Percentiles rank a stretch among this genome's conserved stretches.
phyloP scores from a whole-genome alignment of 2,329 filamentous ascomycete genomes.

The Cercospora nicotianae region DNA sequence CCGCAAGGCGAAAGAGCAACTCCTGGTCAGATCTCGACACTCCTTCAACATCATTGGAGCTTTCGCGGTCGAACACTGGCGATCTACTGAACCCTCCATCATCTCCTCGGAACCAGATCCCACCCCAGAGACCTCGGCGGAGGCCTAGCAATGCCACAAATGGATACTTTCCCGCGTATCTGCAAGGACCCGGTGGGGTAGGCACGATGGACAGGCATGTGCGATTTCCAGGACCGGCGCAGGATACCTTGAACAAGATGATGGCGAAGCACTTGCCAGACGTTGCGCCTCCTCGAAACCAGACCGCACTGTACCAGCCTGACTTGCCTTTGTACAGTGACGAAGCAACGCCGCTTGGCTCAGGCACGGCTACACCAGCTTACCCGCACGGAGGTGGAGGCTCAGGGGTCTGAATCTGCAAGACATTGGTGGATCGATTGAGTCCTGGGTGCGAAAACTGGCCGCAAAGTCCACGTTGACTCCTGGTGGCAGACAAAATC shows the following conservation, averaged over 20 bases:
- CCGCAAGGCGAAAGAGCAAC: slow-evolving; percentile 80
- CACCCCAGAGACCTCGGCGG: slow-evolving; percentile 43
- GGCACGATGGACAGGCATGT: slow-evolving; percentile 74
- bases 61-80: slow-evolving; percentile 50
- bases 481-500: slow-evolving; percentile 13
- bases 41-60: slow-evolving; percentile 65
- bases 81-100: slow-evolving; percentile 34
- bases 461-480: slow-evolving; percentile 58
- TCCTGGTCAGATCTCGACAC: slow-evolving; percentile 63
- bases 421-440: slow-evolving; percentile 81
- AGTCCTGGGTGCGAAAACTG: slow-evolving; percentile 85
- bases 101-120: slow-evolving; percentile 39
- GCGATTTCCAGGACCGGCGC: slow-evolving; percentile 74
- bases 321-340: slow-evolving; percentile 59
- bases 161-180: slow-evolving; percentile 51
- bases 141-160: slow-evolving; percentile 42
- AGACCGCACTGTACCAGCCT: slow-evolving; percentile 56
- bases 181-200: slow-evolving; percentile 83
- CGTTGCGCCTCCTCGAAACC: slow-evolving; percentile 63
- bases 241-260: slow-evolving; percentile 81
- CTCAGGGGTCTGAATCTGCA: slow-evolving; percentile 59
- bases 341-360: slow-evolving; percentile 30
- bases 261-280: slow-evolving; percentile 80
- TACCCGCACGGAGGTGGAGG: slow-evolving; percentile 30
- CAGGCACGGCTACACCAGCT: slow-evolving; percentile 33